Base-by-base conservation (phyloP, 1,284 basidiomycete genomes). In the Cerrena zonata region DNA sequence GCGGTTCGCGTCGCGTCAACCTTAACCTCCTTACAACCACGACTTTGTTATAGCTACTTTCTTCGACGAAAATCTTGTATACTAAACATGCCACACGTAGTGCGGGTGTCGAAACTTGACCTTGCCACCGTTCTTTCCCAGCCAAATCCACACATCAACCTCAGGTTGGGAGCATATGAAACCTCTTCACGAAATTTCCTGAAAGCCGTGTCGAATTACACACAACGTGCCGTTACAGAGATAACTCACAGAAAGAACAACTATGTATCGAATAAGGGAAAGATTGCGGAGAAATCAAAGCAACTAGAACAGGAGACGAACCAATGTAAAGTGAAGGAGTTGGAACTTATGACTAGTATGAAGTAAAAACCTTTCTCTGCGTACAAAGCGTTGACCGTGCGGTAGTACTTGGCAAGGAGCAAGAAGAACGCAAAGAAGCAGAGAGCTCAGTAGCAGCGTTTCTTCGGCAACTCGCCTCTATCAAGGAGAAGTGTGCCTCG, bases 321-420 rank as follows among this genome's bases (percentile, higher is more conserved):
- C 52, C 72, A 80, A 42, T 88, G 83, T 65, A 88, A 88, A 58
- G 58, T 85, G 25, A 76, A 74, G 58, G 87, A 89, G 66, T 83
- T 89, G 40, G 83, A 87, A 48, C 70, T 90, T 34, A 73, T 86
- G 23, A 74, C 79, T 50, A 76, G 86, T 87, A 61, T 34, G 79
- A 70, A 19, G 19, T 26, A n/a, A n/a, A 5, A 40, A 15, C 10
- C 24, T 12, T 18, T 22, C n/a, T 22, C n/a, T n/a, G n/a, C 13
- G 1, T 34, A 2, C 15, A 5, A 18, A 39, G 4, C 21, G n/a
- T 5, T 21, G 13, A 4, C 5, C 21, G 11, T 22, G 42, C 13
- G 5, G 39, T 59, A 88, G 87, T 78, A 12, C 65, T 90, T 39
- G 82, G 82, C 58, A 71, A 72, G 51, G 87, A 90, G 61, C 79